These are phyloP conservation scores for Thalassiosira exigua DNA, from an alignment of 352 stramenopile species.

Conservation along the genomic window DNA sequence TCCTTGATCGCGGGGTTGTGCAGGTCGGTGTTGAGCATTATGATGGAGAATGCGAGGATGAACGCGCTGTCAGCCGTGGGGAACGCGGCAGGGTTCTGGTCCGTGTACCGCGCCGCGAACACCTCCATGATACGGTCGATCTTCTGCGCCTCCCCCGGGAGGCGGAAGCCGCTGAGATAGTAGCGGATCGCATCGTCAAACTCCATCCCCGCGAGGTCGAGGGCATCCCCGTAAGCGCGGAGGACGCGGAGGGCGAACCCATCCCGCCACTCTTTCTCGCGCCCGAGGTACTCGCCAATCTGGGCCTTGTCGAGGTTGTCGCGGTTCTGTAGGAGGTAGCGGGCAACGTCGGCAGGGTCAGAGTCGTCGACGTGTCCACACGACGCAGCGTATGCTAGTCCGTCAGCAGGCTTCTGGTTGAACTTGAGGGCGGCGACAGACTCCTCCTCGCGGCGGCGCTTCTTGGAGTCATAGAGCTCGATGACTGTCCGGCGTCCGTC, in stretches of 20 bases:
- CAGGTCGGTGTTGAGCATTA: conserved; percentile 96
- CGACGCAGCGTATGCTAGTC: conserved; percentile 89
- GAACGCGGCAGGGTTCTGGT: conserved; percentile 88
- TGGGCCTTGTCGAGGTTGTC: conserved; percentile 95
- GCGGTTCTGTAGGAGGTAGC: conserved; percentile 92
- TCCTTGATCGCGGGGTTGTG: conserved; percentile 97
- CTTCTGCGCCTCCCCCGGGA: conserved; percentile 99
- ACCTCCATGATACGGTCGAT: conserved; percentile 99
- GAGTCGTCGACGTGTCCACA: conserved; percentile 91
- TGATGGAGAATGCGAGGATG: conserved; percentile 95
- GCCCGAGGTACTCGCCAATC: conserved; percentile 97
- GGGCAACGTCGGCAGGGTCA: conserved; percentile 91
- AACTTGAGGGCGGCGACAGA: conserved; percentile 97
- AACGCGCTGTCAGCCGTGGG: conserved; percentile 95
- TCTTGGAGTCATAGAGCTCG: conserved; percentile 97
- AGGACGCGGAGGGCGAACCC: conserved; percentile 89
- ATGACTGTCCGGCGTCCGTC: conserved; percentile 78
- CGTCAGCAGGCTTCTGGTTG: conserved; percentile 93
- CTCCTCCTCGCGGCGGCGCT: conserved; percentile 95
- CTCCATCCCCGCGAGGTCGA: conserved; percentile 93
- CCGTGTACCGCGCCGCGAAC: conserved; percentile 94
- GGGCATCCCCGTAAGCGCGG: conserved; percentile 95
- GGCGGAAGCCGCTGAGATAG: conserved; percentile 96
- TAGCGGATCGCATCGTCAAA: conserved; percentile 86
- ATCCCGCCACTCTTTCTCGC: conserved; percentile 94